phyloP scores from a whole-genome alignment of 192 early-diverging fungal genomes.

The Coemansia umbellata region DNA sequence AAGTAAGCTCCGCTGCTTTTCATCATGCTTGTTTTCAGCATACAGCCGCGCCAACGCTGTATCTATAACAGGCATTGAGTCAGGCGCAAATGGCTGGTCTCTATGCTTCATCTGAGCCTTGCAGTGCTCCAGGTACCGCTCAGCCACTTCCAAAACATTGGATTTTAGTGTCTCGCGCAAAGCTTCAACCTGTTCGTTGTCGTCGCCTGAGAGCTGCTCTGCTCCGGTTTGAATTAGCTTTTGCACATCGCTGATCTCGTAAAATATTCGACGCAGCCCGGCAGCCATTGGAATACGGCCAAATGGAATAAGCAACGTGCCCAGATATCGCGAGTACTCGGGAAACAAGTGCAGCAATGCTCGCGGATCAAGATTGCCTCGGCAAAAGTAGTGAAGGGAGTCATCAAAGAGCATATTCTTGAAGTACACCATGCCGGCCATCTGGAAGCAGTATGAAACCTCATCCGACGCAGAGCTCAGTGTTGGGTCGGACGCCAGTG shows the following conservation, averaged over 20 bases:
- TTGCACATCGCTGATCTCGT: constrained; percentile 18
- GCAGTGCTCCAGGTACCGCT: constrained; percentile 35
- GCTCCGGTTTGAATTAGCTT: constrained; percentile 9
- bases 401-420: constrained; percentile 36
- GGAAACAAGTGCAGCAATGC: constrained; percentile 38
- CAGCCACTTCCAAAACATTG: constrained; percentile 29
- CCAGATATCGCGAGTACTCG: constrained; percentile 23
- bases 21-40: constrained; percentile 10
- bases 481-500: constrained; percentile 3
- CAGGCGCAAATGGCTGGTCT: constrained; percentile 13
- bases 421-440: constrained; percentile 29
- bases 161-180: constrained; percentile 13
- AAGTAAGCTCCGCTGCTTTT: constrained; percentile 15
- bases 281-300: constrained; percentile 30
- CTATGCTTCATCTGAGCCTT: constrained; percentile 7
- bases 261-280: constrained; percentile 15
- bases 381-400: constrained; percentile 31
- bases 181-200: neutral
- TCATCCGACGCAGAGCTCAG: constrained; percentile 6
- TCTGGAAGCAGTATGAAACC: constrained; percentile 32
- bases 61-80: constrained; percentile 32
- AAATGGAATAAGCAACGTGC: constrained; percentile 31
- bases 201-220: constrained; percentile 13
- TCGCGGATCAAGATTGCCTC: constrained; percentile 35
- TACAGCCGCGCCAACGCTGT: constrained; percentile 37